phyloP scores from a whole-genome alignment of 164 flowering plant genomes.

The Nelumbo lutea region DNA sequence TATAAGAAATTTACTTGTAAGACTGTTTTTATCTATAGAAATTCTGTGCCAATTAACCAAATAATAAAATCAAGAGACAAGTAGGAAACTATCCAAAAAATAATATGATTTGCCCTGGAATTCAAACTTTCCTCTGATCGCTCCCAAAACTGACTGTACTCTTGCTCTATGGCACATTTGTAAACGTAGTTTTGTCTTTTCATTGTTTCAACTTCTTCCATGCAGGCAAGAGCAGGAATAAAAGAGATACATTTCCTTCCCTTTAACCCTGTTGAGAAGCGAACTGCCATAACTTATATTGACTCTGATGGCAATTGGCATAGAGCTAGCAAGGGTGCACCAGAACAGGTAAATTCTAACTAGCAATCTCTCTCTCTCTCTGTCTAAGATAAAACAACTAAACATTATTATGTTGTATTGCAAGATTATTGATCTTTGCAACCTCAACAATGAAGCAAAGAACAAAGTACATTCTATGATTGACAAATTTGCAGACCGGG shows the following conservation, averaged over 20 bases:
- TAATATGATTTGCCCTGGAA: no score
- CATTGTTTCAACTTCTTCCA: neutral
- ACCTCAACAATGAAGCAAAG: constrained; percentile 15
- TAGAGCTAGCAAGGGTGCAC: constrained; percentile 83
- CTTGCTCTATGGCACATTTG: no score
- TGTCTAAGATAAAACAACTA: no score
- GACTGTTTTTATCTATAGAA: no score
- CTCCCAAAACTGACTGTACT: no score
- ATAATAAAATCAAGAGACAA: no score
- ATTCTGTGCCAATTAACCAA: no score
- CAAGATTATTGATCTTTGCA: constrained; percentile 32
- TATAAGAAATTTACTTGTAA: no score
- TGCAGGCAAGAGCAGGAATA: constrained; percentile 74
- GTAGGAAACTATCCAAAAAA: no score
- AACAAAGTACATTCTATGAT: constrained; percentile 25
- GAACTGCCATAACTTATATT: constrained; percentile 73
- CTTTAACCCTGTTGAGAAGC: constrained; percentile 75
- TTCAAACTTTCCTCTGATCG: no score
- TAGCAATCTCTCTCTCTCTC: no score
- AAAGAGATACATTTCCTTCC: constrained; percentile 72
- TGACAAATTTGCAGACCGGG: constrained; percentile 21
- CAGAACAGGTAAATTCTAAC: constrained; percentile 51
- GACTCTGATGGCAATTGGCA: constrained; percentile 58
- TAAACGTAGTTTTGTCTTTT: no score
- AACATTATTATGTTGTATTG: neutral